Percentiles rank a stretch among this genome's conserved stretches.
These are phyloP conservation scores for Penicillium cinerascens DNA, from an alignment of 495 filamentous ascomycete species.

Conservation along the genomic window DNA sequence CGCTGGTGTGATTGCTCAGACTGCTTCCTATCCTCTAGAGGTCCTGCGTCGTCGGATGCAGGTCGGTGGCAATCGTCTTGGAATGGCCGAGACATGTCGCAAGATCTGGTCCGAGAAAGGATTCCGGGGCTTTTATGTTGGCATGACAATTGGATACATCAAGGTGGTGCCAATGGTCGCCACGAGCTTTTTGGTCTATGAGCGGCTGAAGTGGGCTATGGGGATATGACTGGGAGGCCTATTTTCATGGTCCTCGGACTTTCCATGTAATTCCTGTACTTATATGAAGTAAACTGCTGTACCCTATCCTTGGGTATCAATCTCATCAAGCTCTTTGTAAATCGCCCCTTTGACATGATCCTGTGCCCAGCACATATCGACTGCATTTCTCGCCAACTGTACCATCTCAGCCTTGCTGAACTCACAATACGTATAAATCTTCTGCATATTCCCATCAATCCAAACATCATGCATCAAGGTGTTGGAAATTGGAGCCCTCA, in stretches of 20 bases:
- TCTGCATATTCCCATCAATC: conserved; percentile 41
- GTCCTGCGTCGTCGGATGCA: neutral
- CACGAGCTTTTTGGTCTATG: neutral
- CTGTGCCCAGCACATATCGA: conserved; percentile 40
- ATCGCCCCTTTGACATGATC: conserved; percentile 23
- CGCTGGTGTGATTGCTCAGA: neutral
- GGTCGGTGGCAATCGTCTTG: neutral
- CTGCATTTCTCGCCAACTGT: conserved; percentile 31
- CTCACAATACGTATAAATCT: conserved; percentile 30
- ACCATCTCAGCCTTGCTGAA: conserved; percentile 35
- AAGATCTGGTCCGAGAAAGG: neutral
- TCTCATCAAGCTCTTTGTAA: conserved; percentile 18
- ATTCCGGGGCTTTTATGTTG: neutral
- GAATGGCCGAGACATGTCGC: neutral
- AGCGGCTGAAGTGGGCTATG: neutral
- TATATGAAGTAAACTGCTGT: neutral
- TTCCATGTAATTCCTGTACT: no score
- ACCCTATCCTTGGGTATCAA: conserved; percentile 1
- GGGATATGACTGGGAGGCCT: neutral
- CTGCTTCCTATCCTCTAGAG: neutral
- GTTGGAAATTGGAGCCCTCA: no score
- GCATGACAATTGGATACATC: neutral
- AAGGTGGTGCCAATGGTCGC: neutral
- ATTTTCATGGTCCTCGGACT: no score
- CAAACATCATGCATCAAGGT: conserved; percentile 44